Evolutionary conservation across 2,329 filamentous ascomycete genomes (phyloP).

Genomic region (Pseudocercospora musae): DNA sequence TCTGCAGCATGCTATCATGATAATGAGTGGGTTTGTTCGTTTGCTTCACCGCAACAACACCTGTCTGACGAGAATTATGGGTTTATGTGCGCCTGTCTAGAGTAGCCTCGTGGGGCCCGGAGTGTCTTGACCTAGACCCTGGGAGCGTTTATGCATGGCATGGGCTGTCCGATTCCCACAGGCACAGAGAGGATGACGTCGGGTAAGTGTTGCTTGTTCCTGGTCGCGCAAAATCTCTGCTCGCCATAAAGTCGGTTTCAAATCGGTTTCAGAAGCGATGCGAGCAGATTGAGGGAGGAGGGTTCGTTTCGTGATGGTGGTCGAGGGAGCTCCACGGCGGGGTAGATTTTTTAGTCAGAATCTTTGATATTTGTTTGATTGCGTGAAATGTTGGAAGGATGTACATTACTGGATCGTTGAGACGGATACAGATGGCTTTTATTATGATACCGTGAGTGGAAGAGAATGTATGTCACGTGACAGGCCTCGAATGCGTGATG

Average conservation of each 20-base stretch:
- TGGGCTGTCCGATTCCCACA: constrained; percentile 3
- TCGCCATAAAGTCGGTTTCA: constrained; percentile 13
- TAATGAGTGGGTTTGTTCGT: not conserved
- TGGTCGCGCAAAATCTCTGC: constrained; percentile 7
- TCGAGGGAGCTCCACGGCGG: not conserved
- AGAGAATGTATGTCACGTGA: not conserved
- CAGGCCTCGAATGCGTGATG: constrained; percentile 1
- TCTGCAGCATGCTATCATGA: not conserved
- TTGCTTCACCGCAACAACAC: constrained; percentile 8
- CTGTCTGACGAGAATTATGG: not conserved
- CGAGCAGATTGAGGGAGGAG: constrained; percentile 5
- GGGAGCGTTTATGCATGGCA: constrained; percentile 8
- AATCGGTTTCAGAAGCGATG: constrained; percentile 12
- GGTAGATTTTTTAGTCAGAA: not conserved
- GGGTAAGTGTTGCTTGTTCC: not conserved
- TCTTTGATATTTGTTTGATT: not conserved
- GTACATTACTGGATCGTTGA: not conserved
- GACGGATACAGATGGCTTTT: not conserved
- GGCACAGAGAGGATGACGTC: constrained; percentile 8
- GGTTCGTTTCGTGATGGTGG: constrained; percentile 4
- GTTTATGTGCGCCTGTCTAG: constrained; percentile 7
- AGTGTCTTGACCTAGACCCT: constrained; percentile 3
- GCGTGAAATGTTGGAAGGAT: not conserved
- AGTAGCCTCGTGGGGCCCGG: constrained; percentile 2
- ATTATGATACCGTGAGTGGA: not conserved